Percentiles rank a stretch among this genome's conserved stretches.
Evolutionary conservation across 2,329 filamentous ascomycete genomes (phyloP).

Genomic region (Monilinia polystroma): DNA sequence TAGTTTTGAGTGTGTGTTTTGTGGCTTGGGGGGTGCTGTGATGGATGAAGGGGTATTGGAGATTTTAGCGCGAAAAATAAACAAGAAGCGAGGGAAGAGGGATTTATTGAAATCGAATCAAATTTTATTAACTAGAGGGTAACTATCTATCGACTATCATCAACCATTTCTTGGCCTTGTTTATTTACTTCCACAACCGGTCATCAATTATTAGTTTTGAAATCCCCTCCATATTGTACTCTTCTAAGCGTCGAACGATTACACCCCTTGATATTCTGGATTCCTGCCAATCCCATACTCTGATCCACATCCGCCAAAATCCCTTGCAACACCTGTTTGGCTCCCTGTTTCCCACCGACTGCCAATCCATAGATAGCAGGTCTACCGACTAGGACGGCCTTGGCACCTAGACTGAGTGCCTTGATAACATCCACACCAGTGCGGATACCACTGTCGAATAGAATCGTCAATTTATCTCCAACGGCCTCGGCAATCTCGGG

Average conservation of each 20-base stretch:
- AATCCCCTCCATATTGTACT: slow-evolving; percentile 34
- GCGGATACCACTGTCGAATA: slow-evolving; percentile 60
- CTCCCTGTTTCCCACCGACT: slow-evolving; percentile 53
- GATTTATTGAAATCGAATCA: background rate
- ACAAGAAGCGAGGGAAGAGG: background rate
- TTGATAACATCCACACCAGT: slow-evolving; percentile 59
- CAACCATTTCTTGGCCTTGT: too few species aligned
- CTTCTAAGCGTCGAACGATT: slow-evolving; percentile 32
- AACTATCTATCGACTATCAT: too few species aligned
- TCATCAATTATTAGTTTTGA: slow-evolving; percentile 33
- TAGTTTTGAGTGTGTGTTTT: background rate
- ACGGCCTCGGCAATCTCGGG: slow-evolving; percentile 62
- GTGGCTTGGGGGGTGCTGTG: background rate
- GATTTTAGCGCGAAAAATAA: too few species aligned
- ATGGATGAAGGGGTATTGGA: background rate
- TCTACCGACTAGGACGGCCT: slow-evolving; percentile 56
- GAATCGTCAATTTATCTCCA: slow-evolving; percentile 56
- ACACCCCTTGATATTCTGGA: slow-evolving; percentile 38
- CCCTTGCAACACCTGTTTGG: slow-evolving; percentile 50
- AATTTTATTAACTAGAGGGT: background rate
- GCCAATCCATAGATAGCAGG: slow-evolving; percentile 59
- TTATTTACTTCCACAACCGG: background rate
- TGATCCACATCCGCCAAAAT: slow-evolving; percentile 55
- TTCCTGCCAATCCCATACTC: slow-evolving; percentile 55
- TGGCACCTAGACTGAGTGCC: slow-evolving; percentile 54